Evolutionary conservation across 1,284 basidiomycete genomes (phyloP).

Genomic region (Schizophyllum amplum): DNA sequence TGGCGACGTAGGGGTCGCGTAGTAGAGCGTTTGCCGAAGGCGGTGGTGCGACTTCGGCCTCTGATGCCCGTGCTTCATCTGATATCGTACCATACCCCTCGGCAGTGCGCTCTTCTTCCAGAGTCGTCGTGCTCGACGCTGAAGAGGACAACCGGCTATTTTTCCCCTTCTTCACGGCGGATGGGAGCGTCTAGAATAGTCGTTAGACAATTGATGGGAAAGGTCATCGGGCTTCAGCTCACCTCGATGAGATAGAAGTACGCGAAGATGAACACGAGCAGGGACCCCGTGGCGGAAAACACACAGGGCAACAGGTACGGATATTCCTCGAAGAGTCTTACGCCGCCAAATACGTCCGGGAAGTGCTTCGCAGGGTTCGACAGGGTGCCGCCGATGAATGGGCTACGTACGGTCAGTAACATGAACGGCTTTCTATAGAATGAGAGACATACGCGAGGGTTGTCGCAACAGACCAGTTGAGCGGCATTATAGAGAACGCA

Average conservation of each 20-base stretch:
- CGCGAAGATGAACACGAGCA: neutral
- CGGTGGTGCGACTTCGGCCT: neutral
- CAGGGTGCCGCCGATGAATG: slow-evolving; percentile 33
- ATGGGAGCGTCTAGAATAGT: slow-evolving; percentile 6
- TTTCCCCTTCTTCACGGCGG: slow-evolving; percentile 6
- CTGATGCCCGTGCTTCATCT: neutral
- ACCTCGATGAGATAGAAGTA: slow-evolving; percentile 12
- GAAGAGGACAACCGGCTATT: slow-evolving; percentile 12
- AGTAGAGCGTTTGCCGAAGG: neutral
- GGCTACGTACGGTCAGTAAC: slow-evolving; percentile 17
- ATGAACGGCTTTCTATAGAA: neutral
- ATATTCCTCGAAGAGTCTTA: slow-evolving; percentile 24
- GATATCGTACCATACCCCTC: neutral
- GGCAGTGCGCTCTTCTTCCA: neutral
- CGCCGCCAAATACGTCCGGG: slow-evolving; percentile 24
- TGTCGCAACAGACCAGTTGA: slow-evolving; percentile 26
- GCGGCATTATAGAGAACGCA: slow-evolving; percentile 31
- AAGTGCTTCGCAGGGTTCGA: slow-evolving; percentile 33
- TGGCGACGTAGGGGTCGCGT: neutral
- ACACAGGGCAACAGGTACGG: slow-evolving; percentile 37
- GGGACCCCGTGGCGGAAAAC: neutral
- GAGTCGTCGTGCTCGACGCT: slow-evolving; percentile 12
- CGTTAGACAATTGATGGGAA: neutral
- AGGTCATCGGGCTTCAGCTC: neutral
- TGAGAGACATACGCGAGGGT: slow-evolving; percentile 5